Percentiles rank a stretch among this genome's conserved stretches.
phyloP scores from a whole-genome alignment of 164 flowering plant species.

The Cinnamomum micranthum region DNA sequence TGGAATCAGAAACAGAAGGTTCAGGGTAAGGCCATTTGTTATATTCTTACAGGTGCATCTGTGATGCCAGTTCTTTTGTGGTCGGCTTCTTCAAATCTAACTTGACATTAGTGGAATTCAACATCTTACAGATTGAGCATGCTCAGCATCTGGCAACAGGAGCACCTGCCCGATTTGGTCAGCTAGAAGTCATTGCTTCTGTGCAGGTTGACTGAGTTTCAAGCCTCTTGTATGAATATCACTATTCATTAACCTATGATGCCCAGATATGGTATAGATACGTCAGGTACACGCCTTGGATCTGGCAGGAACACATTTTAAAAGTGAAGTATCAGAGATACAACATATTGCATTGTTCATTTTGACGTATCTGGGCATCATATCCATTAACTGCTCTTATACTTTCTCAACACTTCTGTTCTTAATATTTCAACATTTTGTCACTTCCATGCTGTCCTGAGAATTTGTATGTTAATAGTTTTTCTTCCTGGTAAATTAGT shows the following conservation, averaged over 20 bases:
- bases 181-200: conserved; percentile 73
- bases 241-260: background rate
- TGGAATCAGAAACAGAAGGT: conserved; percentile 74
- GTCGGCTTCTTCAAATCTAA: conserved; percentile 1
- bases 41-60: background rate
- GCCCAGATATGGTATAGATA: no score
- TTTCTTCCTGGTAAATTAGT: background rate
- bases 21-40: conserved; percentile 51
- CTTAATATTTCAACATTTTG: background rate
- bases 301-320: no score
- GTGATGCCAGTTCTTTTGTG: background rate
- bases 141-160: conserved; percentile 89
- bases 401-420: background rate
- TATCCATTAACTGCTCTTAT: background rate
- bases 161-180: conserved; percentile 61
- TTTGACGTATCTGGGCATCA: no score
- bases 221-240: background rate
- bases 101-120: background rate
- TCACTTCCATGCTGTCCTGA: background rate
- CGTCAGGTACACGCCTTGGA: no score
- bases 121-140: conserved; percentile 76
- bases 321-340: no score
- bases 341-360: no score
- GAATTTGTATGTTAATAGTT: background rate
- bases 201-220: conserved; percentile 55